phyloP scores from a whole-genome alignment of 2,329 filamentous ascomycete genomes.

The Reticulascus tulasneorum region DNA sequence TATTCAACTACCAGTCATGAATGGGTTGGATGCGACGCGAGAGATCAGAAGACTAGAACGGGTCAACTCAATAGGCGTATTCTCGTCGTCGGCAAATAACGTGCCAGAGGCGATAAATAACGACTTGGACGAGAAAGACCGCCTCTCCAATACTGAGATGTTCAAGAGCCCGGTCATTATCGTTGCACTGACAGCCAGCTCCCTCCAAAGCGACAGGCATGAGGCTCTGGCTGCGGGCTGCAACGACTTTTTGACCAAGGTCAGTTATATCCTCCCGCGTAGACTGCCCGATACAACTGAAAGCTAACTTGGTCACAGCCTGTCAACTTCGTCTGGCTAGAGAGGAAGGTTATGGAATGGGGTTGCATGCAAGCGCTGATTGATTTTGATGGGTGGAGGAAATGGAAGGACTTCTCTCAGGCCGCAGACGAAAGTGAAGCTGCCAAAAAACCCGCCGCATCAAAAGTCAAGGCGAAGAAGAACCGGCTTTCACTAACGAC shows the following conservation, averaged over 20 bases:
- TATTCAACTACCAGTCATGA: constrained; percentile 96
- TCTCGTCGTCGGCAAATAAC: constrained; percentile 60
- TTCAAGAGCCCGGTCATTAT: constrained; percentile 99
- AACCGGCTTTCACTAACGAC: constrained; percentile 34
- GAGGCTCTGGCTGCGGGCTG: constrained; percentile 93
- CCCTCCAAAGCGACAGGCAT: constrained; percentile 89
- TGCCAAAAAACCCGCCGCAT: constrained; percentile 33
- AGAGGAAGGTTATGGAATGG: constrained; percentile 98
- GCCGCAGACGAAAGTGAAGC: constrained; percentile 40
- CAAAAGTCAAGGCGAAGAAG: constrained; percentile 41
- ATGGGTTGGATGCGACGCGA: constrained; percentile 86
- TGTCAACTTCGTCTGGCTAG: constrained; percentile 95
- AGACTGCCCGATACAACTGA: too few relatives aligned
- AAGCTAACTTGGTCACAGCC: constrained; percentile 52
- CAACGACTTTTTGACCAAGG: constrained; percentile 98
- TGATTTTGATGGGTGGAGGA: constrained; percentile 96
- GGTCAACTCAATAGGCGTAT: constrained; percentile 89
- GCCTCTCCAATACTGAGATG: constrained; percentile 60
- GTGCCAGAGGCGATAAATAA: constrained; percentile 36
- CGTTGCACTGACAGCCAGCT: constrained; percentile 91
- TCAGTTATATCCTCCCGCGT: constrained; percentile 40
- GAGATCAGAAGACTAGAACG: constrained; percentile 89
- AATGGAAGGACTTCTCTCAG: constrained; percentile 82
- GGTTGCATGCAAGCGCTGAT: constrained; percentile 99
- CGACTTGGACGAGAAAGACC: constrained; percentile 61